Evolutionary conservation across 208 protist genomes (phyloP).

Genomic region (Endotrypanum monterogeii): DNA sequence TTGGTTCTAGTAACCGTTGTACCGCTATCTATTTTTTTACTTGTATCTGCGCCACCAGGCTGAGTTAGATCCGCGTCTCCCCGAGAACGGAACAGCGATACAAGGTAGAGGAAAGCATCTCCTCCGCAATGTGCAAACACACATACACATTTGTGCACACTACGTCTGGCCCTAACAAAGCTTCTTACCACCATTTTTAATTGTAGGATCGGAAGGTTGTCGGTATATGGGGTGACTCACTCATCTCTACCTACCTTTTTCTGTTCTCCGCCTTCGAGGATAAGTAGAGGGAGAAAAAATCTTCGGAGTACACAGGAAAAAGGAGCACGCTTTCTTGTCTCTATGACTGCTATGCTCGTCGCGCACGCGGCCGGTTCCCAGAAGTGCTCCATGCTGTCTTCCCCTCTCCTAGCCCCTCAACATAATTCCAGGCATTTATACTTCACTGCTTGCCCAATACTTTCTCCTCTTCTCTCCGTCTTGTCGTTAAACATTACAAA

Average conservation of each 20-base stretch:
- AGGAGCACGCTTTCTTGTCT: not conserved
- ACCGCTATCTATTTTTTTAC: not conserved
- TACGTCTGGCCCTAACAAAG: no score
- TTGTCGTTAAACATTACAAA: no score
- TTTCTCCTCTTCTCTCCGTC: not conserved
- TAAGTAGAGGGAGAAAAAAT: no score
- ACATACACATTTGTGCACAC: not conserved
- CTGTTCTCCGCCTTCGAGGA: no score
- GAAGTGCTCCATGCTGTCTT: not conserved
- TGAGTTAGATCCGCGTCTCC: not conserved
- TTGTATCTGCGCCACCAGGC: not conserved
- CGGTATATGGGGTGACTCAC: no score
- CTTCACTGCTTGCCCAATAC: not conserved
- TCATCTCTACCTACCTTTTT: no score
- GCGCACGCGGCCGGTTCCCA: not conserved
- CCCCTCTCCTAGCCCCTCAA: no score
- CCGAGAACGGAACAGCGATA: not conserved
- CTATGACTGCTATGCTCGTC: not conserved
- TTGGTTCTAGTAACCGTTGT: not conserved
- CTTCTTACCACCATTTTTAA: no score
- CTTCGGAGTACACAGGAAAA: no score
- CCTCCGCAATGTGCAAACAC: no score
- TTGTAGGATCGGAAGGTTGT: no score
- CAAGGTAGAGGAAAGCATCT: not conserved
- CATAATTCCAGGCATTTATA: no score